Conservation (phyloP, 2,329 filamentous ascomycete genomes). For the Pseudogymnoascus sp. region DNA sequence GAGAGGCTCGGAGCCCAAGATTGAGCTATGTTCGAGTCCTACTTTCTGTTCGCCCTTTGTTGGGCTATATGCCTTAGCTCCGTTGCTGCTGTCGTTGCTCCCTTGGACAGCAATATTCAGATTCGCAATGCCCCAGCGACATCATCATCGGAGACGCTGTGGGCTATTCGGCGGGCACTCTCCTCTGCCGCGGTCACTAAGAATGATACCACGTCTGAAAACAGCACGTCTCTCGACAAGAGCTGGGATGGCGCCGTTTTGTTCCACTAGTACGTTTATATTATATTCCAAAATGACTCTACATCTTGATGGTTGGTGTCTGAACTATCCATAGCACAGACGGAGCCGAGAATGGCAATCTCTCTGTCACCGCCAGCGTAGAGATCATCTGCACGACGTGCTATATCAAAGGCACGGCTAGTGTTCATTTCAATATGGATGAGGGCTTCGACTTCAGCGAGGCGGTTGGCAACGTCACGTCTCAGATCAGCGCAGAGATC, state of each 20-base stretch:
- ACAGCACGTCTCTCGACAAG: constrained; percentile 30
- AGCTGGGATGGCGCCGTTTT: constrained; percentile 34
- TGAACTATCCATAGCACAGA: constrained; percentile 8
- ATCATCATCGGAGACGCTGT: constrained; percentile 19
- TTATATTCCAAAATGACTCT: constrained; percentile 9
- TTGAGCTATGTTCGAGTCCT: neutral
- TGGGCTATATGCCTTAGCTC: neutral
- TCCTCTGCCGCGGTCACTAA: constrained; percentile 11
- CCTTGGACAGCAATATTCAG: constrained; percentile 13
- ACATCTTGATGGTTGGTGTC: neutral
- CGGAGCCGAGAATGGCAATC: constrained; percentile 14
- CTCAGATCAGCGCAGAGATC: constrained; percentile 27
- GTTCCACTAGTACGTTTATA: constrained; percentile 20
- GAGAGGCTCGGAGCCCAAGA: neutral
- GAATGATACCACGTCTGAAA: constrained; percentile 22
- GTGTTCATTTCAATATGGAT: constrained; percentile 34
- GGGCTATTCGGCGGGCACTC: constrained; percentile 21
- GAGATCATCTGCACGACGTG: constrained; percentile 40
- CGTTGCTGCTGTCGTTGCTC: constrained; percentile 7
- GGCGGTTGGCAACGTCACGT: constrained; percentile 27
- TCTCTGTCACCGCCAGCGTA: constrained; percentile 23
- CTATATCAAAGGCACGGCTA: constrained; percentile 41
- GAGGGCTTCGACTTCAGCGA: constrained; percentile 33
- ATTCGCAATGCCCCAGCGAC: constrained; percentile 18
- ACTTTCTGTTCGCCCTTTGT: constrained; percentile 1